Conservation (phyloP, 495 filamentous ascomycete genomes). For the Hypoxylon intermedium region DNA sequence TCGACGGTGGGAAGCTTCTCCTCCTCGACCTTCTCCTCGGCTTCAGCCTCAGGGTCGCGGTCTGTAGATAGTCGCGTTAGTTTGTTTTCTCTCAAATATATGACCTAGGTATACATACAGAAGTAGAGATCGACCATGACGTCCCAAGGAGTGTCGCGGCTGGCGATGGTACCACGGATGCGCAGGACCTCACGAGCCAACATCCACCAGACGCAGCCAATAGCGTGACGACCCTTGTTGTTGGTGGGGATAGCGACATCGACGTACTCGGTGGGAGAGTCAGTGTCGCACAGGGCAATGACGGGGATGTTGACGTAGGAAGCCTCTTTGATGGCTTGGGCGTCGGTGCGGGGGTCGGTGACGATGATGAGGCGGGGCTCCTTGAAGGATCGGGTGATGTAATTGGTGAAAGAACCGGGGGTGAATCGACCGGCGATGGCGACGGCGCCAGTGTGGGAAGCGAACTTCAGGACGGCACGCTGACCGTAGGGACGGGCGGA, state of each 20-base stretch:
- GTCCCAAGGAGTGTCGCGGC: conserved; percentile 95
- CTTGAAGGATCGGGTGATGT: conserved; percentile 99
- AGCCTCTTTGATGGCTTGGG: conserved; percentile 99
- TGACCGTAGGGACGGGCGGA: conserved; percentile 99
- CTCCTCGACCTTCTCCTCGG: conserved; percentile 83
- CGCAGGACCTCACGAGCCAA: conserved; percentile 98
- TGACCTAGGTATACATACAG: conserved; percentile 58
- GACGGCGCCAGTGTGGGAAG: conserved; percentile 93
- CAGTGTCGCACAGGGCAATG: conserved; percentile 97
- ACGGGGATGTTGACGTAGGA: conserved; percentile 99
- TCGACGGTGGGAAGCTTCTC: conserved; percentile 78
- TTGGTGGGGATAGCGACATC: conserved; percentile 99
- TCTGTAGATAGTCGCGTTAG: conserved; percentile 55
- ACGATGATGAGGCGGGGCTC: conserved; percentile 99
- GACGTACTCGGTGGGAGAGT: conserved; percentile 99
- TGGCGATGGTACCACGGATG: conserved; percentile 92
- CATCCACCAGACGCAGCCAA: conserved; percentile 99
- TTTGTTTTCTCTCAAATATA: background rate
- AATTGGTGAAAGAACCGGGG: conserved; percentile 99
- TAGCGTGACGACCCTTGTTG: conserved; percentile 99
- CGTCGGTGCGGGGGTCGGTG: conserved; percentile 98
- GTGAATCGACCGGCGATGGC: conserved; percentile 99
- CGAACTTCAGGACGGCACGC: conserved; percentile 99
- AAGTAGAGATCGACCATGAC: conserved; percentile 99
- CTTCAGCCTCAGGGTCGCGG: conserved; percentile 98